These are phyloP conservation scores for Coemansia sp. DNA, from an alignment of 371 early-diverging fungal species.

Conservation along the genomic window DNA sequence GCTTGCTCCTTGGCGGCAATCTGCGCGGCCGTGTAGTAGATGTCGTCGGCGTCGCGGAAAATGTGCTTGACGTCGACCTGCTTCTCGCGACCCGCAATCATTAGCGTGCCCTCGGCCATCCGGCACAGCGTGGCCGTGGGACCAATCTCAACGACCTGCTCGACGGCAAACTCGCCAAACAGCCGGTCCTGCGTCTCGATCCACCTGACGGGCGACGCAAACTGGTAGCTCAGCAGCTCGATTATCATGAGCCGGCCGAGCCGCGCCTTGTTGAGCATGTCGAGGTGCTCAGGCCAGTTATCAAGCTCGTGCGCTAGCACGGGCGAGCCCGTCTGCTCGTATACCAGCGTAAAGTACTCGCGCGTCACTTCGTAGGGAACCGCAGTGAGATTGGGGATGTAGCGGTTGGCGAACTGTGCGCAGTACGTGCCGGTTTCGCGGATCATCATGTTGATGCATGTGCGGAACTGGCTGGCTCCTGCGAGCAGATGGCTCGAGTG, in stretches of 20 bases:
- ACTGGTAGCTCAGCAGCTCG: conserved; percentile 93
- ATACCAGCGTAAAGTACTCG: conserved; percentile 78
- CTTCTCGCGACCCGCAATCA: conserved; percentile 53
- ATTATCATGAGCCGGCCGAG: conserved; percentile 82
- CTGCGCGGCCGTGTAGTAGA: conserved; percentile 14
- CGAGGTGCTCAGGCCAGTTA: conserved; percentile 62
- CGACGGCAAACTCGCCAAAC: conserved; percentile 78
- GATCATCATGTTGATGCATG: conserved; percentile 78
- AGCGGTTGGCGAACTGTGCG: conserved; percentile 70
- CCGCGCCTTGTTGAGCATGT: conserved; percentile 41
- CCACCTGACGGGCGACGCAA: conserved; percentile 93
- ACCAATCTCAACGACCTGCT: conserved; percentile 89
- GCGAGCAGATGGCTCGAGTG: conserved; percentile 91
- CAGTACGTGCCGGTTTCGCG: conserved; percentile 77
- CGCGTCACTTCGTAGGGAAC: conserved; percentile 77
- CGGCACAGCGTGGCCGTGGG: conserved; percentile 86
- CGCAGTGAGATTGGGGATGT: conserved; percentile 96
- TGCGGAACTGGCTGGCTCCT: conserved; percentile 89
- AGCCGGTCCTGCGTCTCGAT: conserved; percentile 93
- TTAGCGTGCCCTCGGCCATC: conserved; percentile 91
- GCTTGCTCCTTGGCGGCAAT: background rate
- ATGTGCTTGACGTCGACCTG: conserved; percentile 20
- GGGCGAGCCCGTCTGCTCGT: conserved; percentile 72
- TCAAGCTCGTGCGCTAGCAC: conserved; percentile 74
- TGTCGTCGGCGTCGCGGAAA: conserved; percentile 16